These are phyloP conservation scores for Scedosporium dehoogii DNA, from an alignment of 2,329 filamentous ascomycete genomes.

Conservation along the genomic window DNA sequence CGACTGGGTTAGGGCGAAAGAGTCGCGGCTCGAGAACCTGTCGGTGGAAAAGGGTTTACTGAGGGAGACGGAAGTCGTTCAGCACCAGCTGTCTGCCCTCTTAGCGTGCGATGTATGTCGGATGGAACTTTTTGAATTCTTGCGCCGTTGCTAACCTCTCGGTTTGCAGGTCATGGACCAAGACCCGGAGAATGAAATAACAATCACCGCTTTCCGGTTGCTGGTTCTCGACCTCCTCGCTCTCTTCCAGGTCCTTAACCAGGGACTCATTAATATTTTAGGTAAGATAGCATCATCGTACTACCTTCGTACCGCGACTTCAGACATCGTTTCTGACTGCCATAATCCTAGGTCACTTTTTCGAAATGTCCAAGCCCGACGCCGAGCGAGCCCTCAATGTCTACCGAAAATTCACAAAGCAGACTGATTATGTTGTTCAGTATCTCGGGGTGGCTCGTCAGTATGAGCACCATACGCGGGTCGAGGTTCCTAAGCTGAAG, in stretches of 20 bases:
- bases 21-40: constrained; percentile 73
- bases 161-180: constrained; percentile 58
- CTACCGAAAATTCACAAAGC: constrained; percentile 83
- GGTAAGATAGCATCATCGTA: constrained; percentile 42
- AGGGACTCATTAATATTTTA: constrained; percentile 92
- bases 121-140: background rate
- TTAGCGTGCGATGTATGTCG: constrained; percentile 76
- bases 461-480: constrained; percentile 81
- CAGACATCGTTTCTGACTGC: background rate
- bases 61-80: constrained; percentile 83
- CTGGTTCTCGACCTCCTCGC: constrained; percentile 82
- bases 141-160: background rate
- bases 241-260: constrained; percentile 90
- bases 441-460: constrained; percentile 81
- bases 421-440: constrained; percentile 86
- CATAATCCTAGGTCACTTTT: constrained; percentile 67
- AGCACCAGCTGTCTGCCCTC: constrained; percentile 75
- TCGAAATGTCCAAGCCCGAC: constrained; percentile 93
- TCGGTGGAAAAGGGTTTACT: constrained; percentile 86
- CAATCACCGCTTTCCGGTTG: constrained; percentile 83
- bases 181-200: constrained; percentile 94
- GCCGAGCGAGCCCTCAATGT: constrained; percentile 86
- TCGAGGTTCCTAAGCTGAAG: constrained; percentile 94
- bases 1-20: constrained; percentile 80
- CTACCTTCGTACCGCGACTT: background rate